Percentiles rank a stretch among this genome's conserved stretches.
These are phyloP conservation scores for Steccherinum ochraceum DNA, from an alignment of 768 basidiomycete species.

Conservation along the genomic window DNA sequence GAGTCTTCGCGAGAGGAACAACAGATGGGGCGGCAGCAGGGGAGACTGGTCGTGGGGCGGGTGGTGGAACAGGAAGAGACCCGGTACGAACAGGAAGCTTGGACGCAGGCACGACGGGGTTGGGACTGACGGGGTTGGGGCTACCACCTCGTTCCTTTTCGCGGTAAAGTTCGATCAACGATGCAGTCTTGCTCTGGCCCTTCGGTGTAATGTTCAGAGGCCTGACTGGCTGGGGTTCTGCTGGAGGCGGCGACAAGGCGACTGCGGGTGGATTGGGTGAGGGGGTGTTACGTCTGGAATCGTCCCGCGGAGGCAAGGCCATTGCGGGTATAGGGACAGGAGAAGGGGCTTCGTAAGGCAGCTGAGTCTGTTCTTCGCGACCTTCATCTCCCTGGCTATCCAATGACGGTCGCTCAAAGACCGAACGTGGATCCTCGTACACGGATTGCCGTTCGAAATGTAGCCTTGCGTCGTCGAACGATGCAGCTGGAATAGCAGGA, in stretches of 20 bases:
- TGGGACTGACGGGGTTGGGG: background rate
- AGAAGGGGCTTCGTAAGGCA: background rate
- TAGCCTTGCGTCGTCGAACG: background rate
- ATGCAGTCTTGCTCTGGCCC: conserved; percentile 54
- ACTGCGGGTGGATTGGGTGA: background rate
- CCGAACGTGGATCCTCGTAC: background rate
- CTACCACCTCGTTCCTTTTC: conserved; percentile 48
- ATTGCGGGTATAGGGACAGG: background rate
- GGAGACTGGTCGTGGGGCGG: conserved; percentile 13
- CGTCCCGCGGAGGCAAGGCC: background rate
- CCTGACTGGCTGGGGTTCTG: background rate
- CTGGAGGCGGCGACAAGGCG: conserved; percentile 3
- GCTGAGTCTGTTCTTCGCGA: background rate
- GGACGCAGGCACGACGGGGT: conserved; percentile 20
- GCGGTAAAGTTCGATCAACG: conserved; percentile 82
- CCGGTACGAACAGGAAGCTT: conserved; percentile 28
- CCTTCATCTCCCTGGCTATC: conserved; percentile 12
- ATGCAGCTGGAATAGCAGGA: background rate
- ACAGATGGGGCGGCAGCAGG: conserved; percentile 15
- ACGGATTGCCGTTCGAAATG: background rate
- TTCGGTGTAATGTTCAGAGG: conserved; percentile 18
- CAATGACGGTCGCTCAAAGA: conserved; percentile 11
- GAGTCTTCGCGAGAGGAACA: conserved; percentile 21
- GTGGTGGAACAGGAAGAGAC: background rate
- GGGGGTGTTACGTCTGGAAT: background rate